These are phyloP conservation scores for Skeletonema tropicum DNA, from an alignment of 108 stramenopile genomes.

Conservation along the genomic window DNA sequence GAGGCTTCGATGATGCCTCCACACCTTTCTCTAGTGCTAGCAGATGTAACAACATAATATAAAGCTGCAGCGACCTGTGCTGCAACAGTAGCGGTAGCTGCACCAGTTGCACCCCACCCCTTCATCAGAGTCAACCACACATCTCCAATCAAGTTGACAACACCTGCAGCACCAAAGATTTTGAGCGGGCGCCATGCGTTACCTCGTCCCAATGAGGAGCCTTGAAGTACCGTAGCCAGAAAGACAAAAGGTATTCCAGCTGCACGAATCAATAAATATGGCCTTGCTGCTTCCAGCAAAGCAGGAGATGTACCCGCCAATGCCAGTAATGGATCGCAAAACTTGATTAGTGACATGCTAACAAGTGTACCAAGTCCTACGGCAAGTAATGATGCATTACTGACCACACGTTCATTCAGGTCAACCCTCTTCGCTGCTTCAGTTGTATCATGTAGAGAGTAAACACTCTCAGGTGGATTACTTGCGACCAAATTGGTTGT, in stretches of 20 bases:
- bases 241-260: slow-evolving; percentile 56
- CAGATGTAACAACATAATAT: slow-evolving; percentile 36
- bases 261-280: slow-evolving; percentile 54
- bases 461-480: slow-evolving; percentile 28
- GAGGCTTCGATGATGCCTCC: slow-evolving; percentile 26
- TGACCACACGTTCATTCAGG: slow-evolving; percentile 29
- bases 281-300: slow-evolving; percentile 31
- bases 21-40: slow-evolving; percentile 34
- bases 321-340: slow-evolving; percentile 35
- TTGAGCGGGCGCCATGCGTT: slow-evolving; percentile 52
- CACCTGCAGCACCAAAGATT: slow-evolving; percentile 47
- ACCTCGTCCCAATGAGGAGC: slow-evolving; percentile 45
- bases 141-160: slow-evolving; percentile 52
- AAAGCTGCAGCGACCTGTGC: slow-evolving; percentile 45
- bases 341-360: slow-evolving; percentile 20
- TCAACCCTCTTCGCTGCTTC: slow-evolving; percentile 22
- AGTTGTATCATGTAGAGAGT: slow-evolving; percentile 7
- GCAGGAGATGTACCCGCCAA: slow-evolving; percentile 40
- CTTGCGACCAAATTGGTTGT: slow-evolving; percentile 51
- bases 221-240: slow-evolving; percentile 50
- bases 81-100: slow-evolving; percentile 51
- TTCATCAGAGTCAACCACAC: slow-evolving; percentile 33
- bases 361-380: slow-evolving; percentile 27
- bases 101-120: slow-evolving; percentile 59
- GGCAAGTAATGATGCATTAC: slow-evolving; percentile 38